Percentiles rank a stretch among this genome's conserved stretches.
These are phyloP conservation scores for Hippophae tibetana DNA, from an alignment of 306 rosid species.

Conservation along the genomic window DNA sequence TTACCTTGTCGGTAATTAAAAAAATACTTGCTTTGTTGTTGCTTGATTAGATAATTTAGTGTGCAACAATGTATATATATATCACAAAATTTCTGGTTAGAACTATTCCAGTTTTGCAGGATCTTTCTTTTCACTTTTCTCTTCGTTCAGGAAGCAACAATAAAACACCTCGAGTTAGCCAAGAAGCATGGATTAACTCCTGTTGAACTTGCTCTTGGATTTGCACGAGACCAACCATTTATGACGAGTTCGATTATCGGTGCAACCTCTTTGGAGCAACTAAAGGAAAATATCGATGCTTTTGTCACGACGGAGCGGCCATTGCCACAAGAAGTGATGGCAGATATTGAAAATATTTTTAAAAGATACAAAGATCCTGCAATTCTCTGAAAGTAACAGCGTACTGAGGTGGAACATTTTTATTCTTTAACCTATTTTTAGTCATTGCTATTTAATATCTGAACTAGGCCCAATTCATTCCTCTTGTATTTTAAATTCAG, in stretches of 20 bases:
- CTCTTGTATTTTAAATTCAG: no score
- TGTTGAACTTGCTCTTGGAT: constrained; percentile 79
- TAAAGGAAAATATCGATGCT: constrained; percentile 73
- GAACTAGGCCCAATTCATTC: no score
- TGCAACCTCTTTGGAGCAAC: constrained; percentile 76
- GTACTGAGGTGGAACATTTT: background rate
- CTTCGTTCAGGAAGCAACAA: constrained; percentile 62
- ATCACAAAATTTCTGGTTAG: no score
- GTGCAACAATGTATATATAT: no score
- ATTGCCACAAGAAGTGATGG: constrained; percentile 45
- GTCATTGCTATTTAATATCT: background rate
- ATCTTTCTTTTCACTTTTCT: background rate
- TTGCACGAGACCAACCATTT: constrained; percentile 78
- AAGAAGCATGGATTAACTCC: constrained; percentile 61
- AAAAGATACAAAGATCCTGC: constrained; percentile 79
- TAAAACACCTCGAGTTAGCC: constrained; percentile 52
- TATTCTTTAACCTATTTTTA: background rate
- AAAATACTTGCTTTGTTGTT: no score
- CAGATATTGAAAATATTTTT: constrained; percentile 56
- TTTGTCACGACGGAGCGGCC: constrained; percentile 57
- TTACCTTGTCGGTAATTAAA: no score
- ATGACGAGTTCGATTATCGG: constrained; percentile 82
- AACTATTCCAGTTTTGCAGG: no score
- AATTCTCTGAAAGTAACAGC: constrained; percentile 21
- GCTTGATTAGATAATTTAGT: background rate